Base-by-base conservation (phyloP, 2,329 filamentous ascomycete genomes). In the Cordyceps militaris region DNA sequence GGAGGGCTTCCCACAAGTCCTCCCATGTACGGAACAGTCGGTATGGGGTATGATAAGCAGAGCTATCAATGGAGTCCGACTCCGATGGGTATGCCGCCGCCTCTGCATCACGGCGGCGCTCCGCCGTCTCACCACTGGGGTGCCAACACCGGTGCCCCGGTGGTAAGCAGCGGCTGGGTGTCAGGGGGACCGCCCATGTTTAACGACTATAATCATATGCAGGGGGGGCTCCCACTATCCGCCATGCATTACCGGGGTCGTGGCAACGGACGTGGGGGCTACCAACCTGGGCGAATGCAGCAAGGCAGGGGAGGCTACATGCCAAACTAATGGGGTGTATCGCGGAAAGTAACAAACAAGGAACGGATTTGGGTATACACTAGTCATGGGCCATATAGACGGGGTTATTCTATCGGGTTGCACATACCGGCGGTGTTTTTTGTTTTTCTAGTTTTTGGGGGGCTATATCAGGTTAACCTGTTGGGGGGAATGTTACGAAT, bases 111-210 rank as follows among this genome's bases (percentile, higher is more conserved):
- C 13, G 24, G 21, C 23, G 36, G 28, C 8, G n/a, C n/a, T n/a
- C 56, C 56, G 14, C 23, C 48, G 7, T 42, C 56, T 38, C 48
- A 43, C 11, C 48, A 53, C 13, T 58, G 56, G 56, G 40, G 23
- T 6, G 30, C 7, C 8, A 38, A 46, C n/a, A 11, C 30, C n/a
- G 46, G 44, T 7, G 44, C 54, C 3, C 56, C 56, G 1, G 43
- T 58, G 3, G 56, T 52, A 13, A 58, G 32, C 48, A 53, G 48
- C 42, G 56, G 56, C 19, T 58, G 56, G 56, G 48, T 53, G 5
- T 42, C 48, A 11, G 56, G 48, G 3, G 46, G 24, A 11, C n/a
- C 21, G 8, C 49, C 48, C 2, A 47, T 58, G 42, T 58, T 47
- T 13, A 42, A 42, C 21, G 56, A 58, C 3, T 53, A 58, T 32